phyloP scores from a whole-genome alignment of 2,329 filamentous ascomycete species.

The Leptosphaerulina australis region DNA sequence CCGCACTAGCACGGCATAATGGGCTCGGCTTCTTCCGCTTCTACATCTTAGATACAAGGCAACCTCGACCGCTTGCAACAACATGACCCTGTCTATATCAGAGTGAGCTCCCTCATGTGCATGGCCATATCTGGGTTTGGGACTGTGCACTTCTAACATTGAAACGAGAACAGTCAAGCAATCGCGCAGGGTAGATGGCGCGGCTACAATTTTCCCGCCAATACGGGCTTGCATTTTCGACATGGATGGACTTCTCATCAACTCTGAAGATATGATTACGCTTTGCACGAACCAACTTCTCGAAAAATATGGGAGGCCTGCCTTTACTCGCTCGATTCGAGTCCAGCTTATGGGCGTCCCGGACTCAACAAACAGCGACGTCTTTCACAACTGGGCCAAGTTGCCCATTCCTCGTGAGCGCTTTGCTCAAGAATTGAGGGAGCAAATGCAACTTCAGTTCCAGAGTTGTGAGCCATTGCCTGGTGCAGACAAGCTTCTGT shows the following conservation, averaged over 20 bases:
- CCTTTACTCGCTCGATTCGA: slow-evolving; percentile 10
- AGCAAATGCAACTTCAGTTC: slow-evolving; percentile 9
- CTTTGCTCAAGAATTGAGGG: slow-evolving; percentile 6
- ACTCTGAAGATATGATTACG: slow-evolving; percentile 41
- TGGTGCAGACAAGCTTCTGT: slow-evolving; percentile 11
- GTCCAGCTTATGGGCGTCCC: slow-evolving; percentile 14
- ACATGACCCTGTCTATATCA: slow-evolving; percentile 8
- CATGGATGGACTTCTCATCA: slow-evolving; percentile 45
- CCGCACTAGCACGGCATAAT: neutral
- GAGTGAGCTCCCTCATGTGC: slow-evolving; percentile 2
- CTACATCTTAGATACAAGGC: slow-evolving; percentile 1
- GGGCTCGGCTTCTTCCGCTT: slow-evolving; percentile 4
- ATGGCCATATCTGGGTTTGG: neutral
- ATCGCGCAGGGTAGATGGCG: neutral
- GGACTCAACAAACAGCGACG: slow-evolving; percentile 15
- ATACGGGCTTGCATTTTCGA: slow-evolving; percentile 47
- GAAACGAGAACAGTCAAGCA: slow-evolving; percentile 6
- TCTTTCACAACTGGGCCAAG: slow-evolving; percentile 13
- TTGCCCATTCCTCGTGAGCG: slow-evolving; percentile 12
- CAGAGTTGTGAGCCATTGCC: slow-evolving; percentile 9
- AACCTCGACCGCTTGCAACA: slow-evolving; percentile 2
- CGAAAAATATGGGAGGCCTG: slow-evolving; percentile 18
- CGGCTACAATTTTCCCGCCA: slow-evolving; percentile 18
- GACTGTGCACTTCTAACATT: slow-evolving; percentile 1
- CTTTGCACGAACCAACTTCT: slow-evolving; percentile 10